Percentiles rank a stretch among this genome's conserved stretches.
These are phyloP conservation scores for Penicillium corylophilum DNA, from an alignment of 2,329 filamentous ascomycete species.

Conservation along the genomic window DNA sequence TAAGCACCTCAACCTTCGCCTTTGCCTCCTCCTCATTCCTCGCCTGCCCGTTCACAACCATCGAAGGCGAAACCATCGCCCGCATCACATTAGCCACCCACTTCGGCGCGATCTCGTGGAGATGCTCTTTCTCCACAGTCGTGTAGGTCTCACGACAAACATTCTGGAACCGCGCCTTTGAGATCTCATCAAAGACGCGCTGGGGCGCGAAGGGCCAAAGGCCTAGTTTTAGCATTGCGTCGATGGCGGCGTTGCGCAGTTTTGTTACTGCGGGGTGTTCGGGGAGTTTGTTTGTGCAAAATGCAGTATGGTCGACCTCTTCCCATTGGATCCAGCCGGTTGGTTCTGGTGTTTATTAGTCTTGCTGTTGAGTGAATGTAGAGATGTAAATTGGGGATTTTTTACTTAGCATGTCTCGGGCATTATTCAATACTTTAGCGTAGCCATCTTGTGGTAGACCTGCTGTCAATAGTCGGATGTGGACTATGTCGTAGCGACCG, in stretches of 20 bases:
- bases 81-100: slow-evolving; percentile 20
- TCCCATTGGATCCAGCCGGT: slow-evolving; percentile 32
- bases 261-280: slow-evolving; percentile 6
- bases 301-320: slow-evolving; percentile 22
- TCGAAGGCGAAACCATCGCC: slow-evolving; percentile 11
- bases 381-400: too few relatives aligned
- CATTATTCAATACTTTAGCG: slow-evolving; percentile 21
- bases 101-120: slow-evolving; percentile 8
- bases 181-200: slow-evolving; percentile 13
- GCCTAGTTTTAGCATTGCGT: slow-evolving; percentile 13
- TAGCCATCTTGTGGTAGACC: slow-evolving; percentile 27
- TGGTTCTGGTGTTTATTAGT: slow-evolving; percentile 15
- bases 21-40: slow-evolving; percentile 4
- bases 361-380: too few relatives aligned
- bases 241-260: slow-evolving; percentile 8
- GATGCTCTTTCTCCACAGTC: slow-evolving; percentile 10
- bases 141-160: slow-evolving; percentile 13
- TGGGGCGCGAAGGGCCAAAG: slow-evolving; percentile 13
- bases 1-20: slow-evolving; percentile 9
- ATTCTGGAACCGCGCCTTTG: slow-evolving; percentile 4
- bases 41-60: slow-evolving; percentile 14
- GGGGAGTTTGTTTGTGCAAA: slow-evolving; percentile 14
- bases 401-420: slow-evolving; percentile 30
- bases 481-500: slow-evolving; percentile 32
- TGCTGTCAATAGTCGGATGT: slow-evolving; percentile 28